phyloP scores from a whole-genome alignment of 345 rosid genomes.

The Eucalyptus rudis region DNA sequence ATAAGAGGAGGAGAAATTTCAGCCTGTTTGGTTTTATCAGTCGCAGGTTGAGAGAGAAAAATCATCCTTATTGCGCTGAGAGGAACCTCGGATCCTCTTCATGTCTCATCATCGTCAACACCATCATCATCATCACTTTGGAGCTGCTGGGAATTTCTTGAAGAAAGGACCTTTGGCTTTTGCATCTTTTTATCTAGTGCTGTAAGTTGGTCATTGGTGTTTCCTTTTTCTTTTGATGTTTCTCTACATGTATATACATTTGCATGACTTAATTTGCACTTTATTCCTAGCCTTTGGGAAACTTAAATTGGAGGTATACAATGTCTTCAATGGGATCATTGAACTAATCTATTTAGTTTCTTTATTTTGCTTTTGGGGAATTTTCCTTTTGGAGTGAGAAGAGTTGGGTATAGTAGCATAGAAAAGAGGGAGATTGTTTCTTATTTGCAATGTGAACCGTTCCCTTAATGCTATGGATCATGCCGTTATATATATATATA shows the following conservation, averaged over 20 bases:
- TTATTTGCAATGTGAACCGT: conserved; percentile 2
- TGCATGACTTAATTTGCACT: neutral
- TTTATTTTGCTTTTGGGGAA: neutral
- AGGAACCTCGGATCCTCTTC: conserved; percentile 95
- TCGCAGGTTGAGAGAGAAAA: conserved; percentile 14
- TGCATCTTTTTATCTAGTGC: conserved; percentile 17
- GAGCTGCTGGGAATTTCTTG: neutral
- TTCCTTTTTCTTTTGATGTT: neutral
- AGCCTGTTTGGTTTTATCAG: conserved; percentile 18
- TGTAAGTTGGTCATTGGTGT: conserved; percentile 2
- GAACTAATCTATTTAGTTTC: neutral
- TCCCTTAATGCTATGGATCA: neutral
- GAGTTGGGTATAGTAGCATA: conserved; percentile 26
- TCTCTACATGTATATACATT: conserved; percentile 14
- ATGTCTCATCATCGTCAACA: conserved; percentile 24
- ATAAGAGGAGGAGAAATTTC: conserved; percentile 12
- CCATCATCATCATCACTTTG: neutral
- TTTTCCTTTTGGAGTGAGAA: neutral
- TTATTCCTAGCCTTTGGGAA: conserved; percentile 2
- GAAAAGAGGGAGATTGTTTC: conserved; percentile 28
- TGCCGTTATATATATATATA: neutral
- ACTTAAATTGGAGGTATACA: conserved; percentile 10
- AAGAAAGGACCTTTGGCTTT: neutral
- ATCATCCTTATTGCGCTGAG: conserved; percentile 39
- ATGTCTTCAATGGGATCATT: neutral